Percentiles rank a stretch among this genome's conserved stretches.
Conservation (phyloP, 208 protist species). For the Wallacemonas sp. region DNA sequence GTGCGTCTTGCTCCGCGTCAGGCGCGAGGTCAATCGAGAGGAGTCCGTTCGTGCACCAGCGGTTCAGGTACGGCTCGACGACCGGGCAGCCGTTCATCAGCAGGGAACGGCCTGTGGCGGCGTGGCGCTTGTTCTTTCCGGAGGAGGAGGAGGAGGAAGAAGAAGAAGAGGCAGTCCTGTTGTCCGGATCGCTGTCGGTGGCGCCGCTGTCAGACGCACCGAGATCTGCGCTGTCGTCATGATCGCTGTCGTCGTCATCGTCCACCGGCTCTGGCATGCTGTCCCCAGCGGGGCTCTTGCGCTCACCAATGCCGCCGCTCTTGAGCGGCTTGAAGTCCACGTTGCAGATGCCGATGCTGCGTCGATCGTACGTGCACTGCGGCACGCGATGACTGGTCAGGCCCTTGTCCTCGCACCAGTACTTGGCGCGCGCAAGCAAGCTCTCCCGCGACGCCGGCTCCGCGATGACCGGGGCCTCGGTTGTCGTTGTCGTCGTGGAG, state of each 20-base stretch:
- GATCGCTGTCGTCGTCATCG: not conserved
- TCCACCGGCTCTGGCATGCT: not conserved
- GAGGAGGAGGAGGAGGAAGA: not conserved
- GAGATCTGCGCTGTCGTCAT: not conserved
- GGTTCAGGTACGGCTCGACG: constrained; percentile 38
- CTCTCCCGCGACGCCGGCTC: not conserved
- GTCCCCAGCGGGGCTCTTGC: not conserved
- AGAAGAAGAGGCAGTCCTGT: too few species aligned
- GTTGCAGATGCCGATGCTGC: constrained; percentile 40
- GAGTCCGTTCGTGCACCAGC: constrained; percentile 23
- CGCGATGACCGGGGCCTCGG: not conserved
- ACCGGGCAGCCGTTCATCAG: constrained; percentile 61
- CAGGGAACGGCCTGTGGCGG: not conserved
- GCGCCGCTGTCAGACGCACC: not conserved
- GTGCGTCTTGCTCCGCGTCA: constrained; percentile 3
- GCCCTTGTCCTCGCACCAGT: constrained; percentile 26
- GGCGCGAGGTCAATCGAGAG: constrained; percentile 11
- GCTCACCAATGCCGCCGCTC: not conserved
- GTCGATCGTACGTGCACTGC: constrained; percentile 45
- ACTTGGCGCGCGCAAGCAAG: constrained; percentile 15
- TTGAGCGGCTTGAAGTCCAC: constrained; percentile 14
- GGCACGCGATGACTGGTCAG: constrained; percentile 9
- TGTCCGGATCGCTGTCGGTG: not conserved
- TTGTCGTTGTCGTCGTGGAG: not conserved
- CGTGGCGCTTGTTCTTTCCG: not conserved